Base-by-base conservation (phyloP, 371 early-diverging fungal genomes). In the Mucor racemosus region DNA sequence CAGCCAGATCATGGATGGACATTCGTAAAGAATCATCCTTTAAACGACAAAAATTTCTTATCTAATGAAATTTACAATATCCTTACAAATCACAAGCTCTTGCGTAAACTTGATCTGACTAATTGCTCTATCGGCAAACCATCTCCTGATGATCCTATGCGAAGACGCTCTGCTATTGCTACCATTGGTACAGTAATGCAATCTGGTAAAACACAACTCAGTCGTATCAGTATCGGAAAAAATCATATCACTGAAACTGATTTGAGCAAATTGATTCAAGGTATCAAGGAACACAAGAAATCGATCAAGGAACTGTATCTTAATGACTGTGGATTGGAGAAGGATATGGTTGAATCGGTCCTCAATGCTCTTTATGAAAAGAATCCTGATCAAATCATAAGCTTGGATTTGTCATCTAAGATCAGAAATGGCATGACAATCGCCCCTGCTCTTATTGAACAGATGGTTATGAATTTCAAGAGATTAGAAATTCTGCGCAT, bases 1-100 rank as follows among this genome's bases (percentile, higher is more conserved):
- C 48, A 61, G 11, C 58, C 62, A 3, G 73, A 68, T 1, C 77
- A 79, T 48, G 76, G 76, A 31, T 81, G 82, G 82, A 53, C 73
- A n/a, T 17, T 40, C 3, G 38, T 50, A 6, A 41, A 46, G 8
- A 34, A 50, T 34, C 57, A 46, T 10, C 46, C 58, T 1, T 38
- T 70, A 0, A 46, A 61, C 17, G 60, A 60, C 15, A 38, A 62
- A 4, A 75, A 71, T 19, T 65, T 79, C 0, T 60, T 81, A 4
- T 67, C 73, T 13, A 76, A 69, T 36, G 82, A 81, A 50, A 26
- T 81, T 0, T 74, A 75, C 42, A 50, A 41, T 0, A 34, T 79
- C 2, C 48, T 81, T 13, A 19, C 62, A 7, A 68, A 38, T 61
- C 76, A 62, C 14, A 64, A 53, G 7, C 31, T 48, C 4, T 63